These are phyloP conservation scores for Yarrowia deformans DNA, from an alignment of 805 yeast genomes.

Conservation along the genomic window DNA sequence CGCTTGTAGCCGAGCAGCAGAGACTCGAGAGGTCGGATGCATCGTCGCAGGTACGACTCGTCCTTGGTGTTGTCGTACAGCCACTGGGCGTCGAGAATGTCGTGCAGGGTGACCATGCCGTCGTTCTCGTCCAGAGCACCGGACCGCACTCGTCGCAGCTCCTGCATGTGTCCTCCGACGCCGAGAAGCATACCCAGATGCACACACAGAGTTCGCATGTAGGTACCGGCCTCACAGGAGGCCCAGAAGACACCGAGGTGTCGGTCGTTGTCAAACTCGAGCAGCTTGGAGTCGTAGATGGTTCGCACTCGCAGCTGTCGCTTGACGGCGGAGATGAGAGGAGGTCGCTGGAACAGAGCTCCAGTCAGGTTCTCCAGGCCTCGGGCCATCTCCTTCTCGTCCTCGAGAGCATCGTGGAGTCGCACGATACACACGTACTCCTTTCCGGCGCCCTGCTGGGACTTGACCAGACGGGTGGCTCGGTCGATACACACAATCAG, in stretches of 20 bases:
- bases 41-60: slow-evolving; percentile 91
- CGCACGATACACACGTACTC: slow-evolving; percentile 98
- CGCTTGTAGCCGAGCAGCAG: slow-evolving; percentile 94
- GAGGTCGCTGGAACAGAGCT: slow-evolving; percentile 99
- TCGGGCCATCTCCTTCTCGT: slow-evolving; percentile 86
- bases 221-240: slow-evolving; percentile 99
- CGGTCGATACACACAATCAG: slow-evolving; percentile 97
- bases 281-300: slow-evolving; percentile 91
- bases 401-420: slow-evolving; percentile 90
- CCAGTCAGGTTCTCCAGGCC: slow-evolving; percentile 94
- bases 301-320: slow-evolving; percentile 98
- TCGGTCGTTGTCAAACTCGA: slow-evolving; percentile 96
- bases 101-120: slow-evolving; percentile 93
- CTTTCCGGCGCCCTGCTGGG: slow-evolving; percentile 99
- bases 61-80: slow-evolving; percentile 96
- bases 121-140: slow-evolving; percentile 94
- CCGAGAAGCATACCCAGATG: slow-evolving; percentile 98
- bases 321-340: slow-evolving; percentile 97
- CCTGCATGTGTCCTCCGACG: slow-evolving; percentile 99
- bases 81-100: slow-evolving; percentile 98
- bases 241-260: slow-evolving; percentile 99
- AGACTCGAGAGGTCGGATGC: slow-evolving; percentile 94
- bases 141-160: slow-evolving; percentile 97
- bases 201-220: slow-evolving; percentile 98
- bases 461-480: slow-evolving; percentile 96